Base-by-base conservation (phyloP, 164 flowering plant genomes). In the Chloranthus sessilifolius region DNA sequence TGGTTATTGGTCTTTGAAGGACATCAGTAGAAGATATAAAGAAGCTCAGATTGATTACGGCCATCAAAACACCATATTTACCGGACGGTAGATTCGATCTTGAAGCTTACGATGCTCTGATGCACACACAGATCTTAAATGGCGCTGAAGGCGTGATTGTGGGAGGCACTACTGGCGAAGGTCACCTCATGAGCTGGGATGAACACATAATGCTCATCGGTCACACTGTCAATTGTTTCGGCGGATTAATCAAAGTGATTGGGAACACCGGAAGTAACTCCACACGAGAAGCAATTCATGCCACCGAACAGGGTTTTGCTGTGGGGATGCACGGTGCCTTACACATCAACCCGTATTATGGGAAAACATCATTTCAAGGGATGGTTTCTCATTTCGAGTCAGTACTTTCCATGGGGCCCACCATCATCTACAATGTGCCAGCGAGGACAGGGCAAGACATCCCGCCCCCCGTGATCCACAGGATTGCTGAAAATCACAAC, bases 261-360 rank as follows among this genome's bases (percentile, higher is more conserved):
- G 97, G 97, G 17, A 89, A 89, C 67, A 84, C 94, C 5, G 94
- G 97, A 65, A 89, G 97, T 54, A 86, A 86, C 75, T 89, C 90
- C 7, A 89, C 95, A 0, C 53, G 94, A 53, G 97, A 89, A 79
- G 97, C 97, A 28, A 79, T 89, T 36, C 95, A 83, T 69, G 95
- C 97, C 7, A 77, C 90, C 5, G 95, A 89, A 47, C 94, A 86
- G 38, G 97, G 94, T 24, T 89, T 86, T 73, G 94, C 94, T 25
- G 95, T 86, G 19, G 97, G 97, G 41, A 89, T 89, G 90, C 90
- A 89, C 58, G 97, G 90, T 12, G 88, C 95, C 3, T 86, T 86
- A 43, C 97, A 86, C 60, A 89, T 89, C 58, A 86, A 86, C 64
- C 97, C 97, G 58, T 89, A 89, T 52, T 86, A 86, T 55, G 97